A percentile compares a stretch with the other conserved stretches of the same genome.
Evolutionary conservation across 306 rosid species (phyloP).

Genomic region (Ammopiptanthus mongolicus): DNA sequence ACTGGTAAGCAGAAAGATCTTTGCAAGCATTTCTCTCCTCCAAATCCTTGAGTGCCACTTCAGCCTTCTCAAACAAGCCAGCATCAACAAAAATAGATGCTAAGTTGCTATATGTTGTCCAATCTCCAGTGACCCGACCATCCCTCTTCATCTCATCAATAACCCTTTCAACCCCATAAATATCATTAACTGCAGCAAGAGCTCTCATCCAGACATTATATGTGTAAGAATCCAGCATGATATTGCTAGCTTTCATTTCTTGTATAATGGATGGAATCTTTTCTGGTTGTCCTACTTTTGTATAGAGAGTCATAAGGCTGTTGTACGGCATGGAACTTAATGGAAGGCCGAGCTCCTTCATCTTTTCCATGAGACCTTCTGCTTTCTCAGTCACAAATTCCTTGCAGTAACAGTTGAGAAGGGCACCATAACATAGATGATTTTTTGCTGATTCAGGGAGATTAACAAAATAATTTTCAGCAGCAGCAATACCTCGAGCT

Average conservation of each 20-base stretch:
- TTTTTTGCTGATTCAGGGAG: conserved; percentile 79
- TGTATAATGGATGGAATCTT: conserved; percentile 63
- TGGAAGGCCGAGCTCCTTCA: conserved; percentile 79
- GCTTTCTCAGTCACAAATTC: conserved; percentile 75
- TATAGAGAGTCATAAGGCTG: conserved; percentile 82
- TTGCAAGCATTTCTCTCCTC: conserved; percentile 62
- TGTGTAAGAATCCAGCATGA: conserved; percentile 59
- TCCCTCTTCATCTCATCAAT: conserved; percentile 85
- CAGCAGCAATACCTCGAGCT: conserved; percentile 62
- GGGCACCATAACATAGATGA: conserved; percentile 79
- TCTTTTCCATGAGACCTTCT: conserved; percentile 76
- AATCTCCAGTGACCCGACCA: conserved; percentile 66
- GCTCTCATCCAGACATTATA: conserved; percentile 90
- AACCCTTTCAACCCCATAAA: conserved; percentile 80
- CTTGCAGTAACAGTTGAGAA: conserved; percentile 92
- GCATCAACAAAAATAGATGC: conserved; percentile 77
- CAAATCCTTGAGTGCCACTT: conserved; percentile 70
- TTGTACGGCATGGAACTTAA: conserved; percentile 65
- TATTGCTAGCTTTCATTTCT: conserved; percentile 64
- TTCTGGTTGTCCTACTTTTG: conserved; percentile 52
- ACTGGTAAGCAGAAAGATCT: conserved; percentile 71
- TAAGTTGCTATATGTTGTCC: conserved; percentile 87
- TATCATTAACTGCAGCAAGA: conserved; percentile 68
- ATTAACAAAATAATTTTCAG: conserved; percentile 63
- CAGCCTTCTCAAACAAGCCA: conserved; percentile 65